phyloP scores from a whole-genome alignment of 495 filamentous ascomycete species.

The Penicillium parvum region DNA sequence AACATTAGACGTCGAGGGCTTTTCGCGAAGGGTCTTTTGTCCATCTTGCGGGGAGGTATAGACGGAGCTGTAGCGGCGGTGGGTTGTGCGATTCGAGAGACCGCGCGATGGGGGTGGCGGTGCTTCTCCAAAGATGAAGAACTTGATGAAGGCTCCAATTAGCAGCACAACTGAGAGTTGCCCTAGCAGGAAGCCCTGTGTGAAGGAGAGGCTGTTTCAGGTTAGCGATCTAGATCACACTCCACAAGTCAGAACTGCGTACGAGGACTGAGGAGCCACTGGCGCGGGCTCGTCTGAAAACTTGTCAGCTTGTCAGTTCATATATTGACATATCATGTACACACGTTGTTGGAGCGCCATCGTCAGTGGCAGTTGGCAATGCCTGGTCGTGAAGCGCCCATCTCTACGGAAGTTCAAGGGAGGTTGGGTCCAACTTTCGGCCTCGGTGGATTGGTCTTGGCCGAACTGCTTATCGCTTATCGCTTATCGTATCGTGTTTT shows the following conservation, averaged over 20 bases:
- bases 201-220: slow-evolving; percentile 16
- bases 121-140: slow-evolving; percentile 98
- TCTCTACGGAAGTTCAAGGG: slow-evolving; percentile 17
- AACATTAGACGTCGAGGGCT: slow-evolving; percentile 70
- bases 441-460: slow-evolving; percentile 17
- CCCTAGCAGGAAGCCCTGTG: slow-evolving; percentile 84
- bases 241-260: slow-evolving; percentile 14
- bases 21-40: slow-evolving; percentile 57
- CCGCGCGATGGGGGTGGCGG: slow-evolving; percentile 77
- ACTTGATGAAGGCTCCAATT: slow-evolving; percentile 94
- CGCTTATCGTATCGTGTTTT: neutral
- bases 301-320: slow-evolving; percentile 10
- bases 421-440: slow-evolving; percentile 15
- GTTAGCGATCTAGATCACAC: slow-evolving; percentile 21
- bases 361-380: slow-evolving; percentile 27
- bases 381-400: slow-evolving; percentile 22
- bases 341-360: slow-evolving; percentile 38
- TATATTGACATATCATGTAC: slow-evolving; percentile 5
- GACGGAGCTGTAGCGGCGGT: slow-evolving; percentile 59
- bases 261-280: slow-evolving; percentile 47
- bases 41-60: slow-evolving; percentile 31
- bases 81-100: slow-evolving; percentile 60
- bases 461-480: slow-evolving; percentile 21
- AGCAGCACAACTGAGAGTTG: slow-evolving; percentile 88
- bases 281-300: slow-evolving; percentile 30